These are phyloP conservation scores for Sugiyamaella qingdaonensis DNA, from an alignment of 805 yeast species.

Conservation along the genomic window DNA sequence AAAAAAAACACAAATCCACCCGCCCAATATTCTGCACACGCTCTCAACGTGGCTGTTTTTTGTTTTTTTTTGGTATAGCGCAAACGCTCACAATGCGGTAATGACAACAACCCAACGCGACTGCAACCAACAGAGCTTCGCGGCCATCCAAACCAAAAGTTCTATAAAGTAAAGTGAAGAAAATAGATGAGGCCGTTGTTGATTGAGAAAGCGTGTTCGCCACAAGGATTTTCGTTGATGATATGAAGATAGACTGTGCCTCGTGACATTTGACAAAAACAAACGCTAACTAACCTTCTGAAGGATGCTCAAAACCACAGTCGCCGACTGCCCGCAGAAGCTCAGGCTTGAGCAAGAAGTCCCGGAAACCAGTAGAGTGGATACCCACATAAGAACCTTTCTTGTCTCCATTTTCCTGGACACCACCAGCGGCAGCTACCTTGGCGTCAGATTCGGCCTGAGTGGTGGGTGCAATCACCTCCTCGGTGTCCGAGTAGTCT, in stretches of 20 bases:
- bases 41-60: too few relatives aligned
- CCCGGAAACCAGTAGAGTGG: conserved; percentile 98
- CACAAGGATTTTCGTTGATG: neutral
- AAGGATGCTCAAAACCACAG: conserved; percentile 99
- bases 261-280: neutral
- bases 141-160: too few relatives aligned
- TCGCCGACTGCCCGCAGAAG: conserved; percentile 95
- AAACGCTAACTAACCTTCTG: conserved; percentile 74
- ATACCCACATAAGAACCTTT: conserved; percentile 98
- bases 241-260: conserved; percentile 2
- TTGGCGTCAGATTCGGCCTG: conserved; percentile 32
- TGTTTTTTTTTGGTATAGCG: too few relatives aligned
- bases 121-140: too few relatives aligned
- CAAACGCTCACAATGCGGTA: too few relatives aligned
- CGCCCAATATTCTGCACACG: too few relatives aligned
- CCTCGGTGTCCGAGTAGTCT: conserved; percentile 98
- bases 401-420: conserved; percentile 53
- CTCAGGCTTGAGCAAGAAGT: conserved; percentile 94
- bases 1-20: too few relatives aligned
- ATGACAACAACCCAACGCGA: too few relatives aligned
- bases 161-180: neutral
- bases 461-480: conserved; percentile 51
- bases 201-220: neutral
- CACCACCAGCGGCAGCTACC: conserved; percentile 31
- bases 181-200: neutral